phyloP scores from a whole-genome alignment of 306 rosid genomes.

The Casuarina glauca region DNA sequence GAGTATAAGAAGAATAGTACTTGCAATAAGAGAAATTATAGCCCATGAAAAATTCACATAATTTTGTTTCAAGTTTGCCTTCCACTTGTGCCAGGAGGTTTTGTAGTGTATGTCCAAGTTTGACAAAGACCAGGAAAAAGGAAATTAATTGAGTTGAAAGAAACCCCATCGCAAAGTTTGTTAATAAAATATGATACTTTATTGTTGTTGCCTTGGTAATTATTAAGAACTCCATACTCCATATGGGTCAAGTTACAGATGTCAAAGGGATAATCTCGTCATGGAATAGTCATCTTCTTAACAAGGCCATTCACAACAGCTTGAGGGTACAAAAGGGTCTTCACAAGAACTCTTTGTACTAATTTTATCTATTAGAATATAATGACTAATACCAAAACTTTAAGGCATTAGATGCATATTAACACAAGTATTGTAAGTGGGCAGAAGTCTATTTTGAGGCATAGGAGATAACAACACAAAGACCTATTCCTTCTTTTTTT shows the following conservation, averaged over 20 bases:
- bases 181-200: neutral
- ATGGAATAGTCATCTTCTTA: slow-evolving; percentile 61
- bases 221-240: slow-evolving; percentile 27
- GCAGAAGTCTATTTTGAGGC: too few relatives aligned
- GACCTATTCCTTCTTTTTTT: too few relatives aligned
- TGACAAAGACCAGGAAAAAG: neutral
- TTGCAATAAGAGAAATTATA: slow-evolving; percentile 20
- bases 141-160: neutral
- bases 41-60: slow-evolving; percentile 37
- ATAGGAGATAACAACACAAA: too few relatives aligned
- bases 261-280: slow-evolving; percentile 61
- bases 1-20: neutral
- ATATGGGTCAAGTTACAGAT: slow-evolving; percentile 72
- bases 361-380: slow-evolving; percentile 12
- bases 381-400: slow-evolving; percentile 8
- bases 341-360: slow-evolving; percentile 42
- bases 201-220: slow-evolving; percentile 20
- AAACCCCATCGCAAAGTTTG: too few relatives aligned
- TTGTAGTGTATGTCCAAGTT: slow-evolving; percentile 24
- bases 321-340: slow-evolving; percentile 87
- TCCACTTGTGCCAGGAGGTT: neutral
- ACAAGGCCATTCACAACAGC: slow-evolving; percentile 70
- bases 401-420: slow-evolving; percentile 5
- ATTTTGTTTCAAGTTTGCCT: neutral
- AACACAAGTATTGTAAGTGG: too few relatives aligned